Percentiles rank a stretch among this genome's conserved stretches.
Evolutionary conservation across 2,329 filamentous ascomycete species (phyloP).

Genomic region (Fusarium annulatum): DNA sequence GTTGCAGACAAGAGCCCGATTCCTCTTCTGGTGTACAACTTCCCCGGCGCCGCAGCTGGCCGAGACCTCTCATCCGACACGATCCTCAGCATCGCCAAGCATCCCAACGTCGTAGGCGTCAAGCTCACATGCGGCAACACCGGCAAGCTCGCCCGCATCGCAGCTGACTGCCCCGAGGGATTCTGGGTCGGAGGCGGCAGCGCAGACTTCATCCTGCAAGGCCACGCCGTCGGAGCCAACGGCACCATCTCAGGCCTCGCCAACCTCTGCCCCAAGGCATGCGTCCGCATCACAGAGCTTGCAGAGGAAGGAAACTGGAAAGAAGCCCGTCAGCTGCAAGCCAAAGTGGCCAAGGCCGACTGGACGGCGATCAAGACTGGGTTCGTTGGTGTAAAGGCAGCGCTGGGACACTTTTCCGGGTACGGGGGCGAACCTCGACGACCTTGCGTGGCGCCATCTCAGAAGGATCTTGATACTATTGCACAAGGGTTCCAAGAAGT

Average conservation of each 20-base stretch:
- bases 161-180: slow-evolving; percentile 52
- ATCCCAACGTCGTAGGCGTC: slow-evolving; percentile 70
- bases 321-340: slow-evolving; percentile 53
- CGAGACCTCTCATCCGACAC: slow-evolving; percentile 70
- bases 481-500: slow-evolving; percentile 52
- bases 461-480: slow-evolving; percentile 50
- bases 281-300: slow-evolving; percentile 50
- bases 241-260: slow-evolving; percentile 56
- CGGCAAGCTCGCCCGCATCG: slow-evolving; percentile 67
- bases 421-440: slow-evolving; percentile 54
- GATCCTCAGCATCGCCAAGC: slow-evolving; percentile 64
- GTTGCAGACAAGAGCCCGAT: slow-evolving; percentile 70
- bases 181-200: slow-evolving; percentile 54
- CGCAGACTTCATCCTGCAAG: slow-evolving; percentile 56
- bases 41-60: slow-evolving; percentile 69
- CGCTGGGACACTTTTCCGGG: slow-evolving; percentile 54
- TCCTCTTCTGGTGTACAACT: slow-evolving; percentile 74
- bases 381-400: slow-evolving; percentile 61
- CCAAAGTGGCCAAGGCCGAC: slow-evolving; percentile 57
- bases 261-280: slow-evolving; percentile 54
- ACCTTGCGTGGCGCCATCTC: slow-evolving; percentile 52
- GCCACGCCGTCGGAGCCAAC: slow-evolving; percentile 53
- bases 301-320: slow-evolving; percentile 48
- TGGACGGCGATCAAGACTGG: slow-evolving; percentile 61
- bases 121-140: slow-evolving; percentile 76